phyloP scores from a whole-genome alignment of 345 rosid genomes.

The Toxicodendron radicans region DNA sequence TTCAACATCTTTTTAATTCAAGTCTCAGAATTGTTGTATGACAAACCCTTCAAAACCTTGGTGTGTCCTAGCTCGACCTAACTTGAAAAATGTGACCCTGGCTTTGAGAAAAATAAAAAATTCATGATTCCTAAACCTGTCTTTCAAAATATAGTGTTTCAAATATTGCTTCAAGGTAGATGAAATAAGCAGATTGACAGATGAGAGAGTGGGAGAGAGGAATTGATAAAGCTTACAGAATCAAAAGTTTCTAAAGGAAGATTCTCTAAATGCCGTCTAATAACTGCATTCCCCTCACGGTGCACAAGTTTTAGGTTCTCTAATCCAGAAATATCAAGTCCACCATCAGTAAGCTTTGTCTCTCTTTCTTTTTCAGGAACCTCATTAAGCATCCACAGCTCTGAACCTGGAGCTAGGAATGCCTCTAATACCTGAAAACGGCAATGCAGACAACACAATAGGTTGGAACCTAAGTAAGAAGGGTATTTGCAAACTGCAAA shows the following conservation, averaged over 20 bases:
- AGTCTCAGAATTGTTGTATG: not conserved
- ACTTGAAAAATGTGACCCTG: not conserved
- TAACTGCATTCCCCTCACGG: conserved; percentile 82
- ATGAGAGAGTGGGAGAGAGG: not conserved
- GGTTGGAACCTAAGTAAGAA: conserved; percentile 4
- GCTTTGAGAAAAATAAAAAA: not conserved
- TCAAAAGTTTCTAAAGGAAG: conserved; percentile 93
- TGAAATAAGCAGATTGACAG: not conserved
- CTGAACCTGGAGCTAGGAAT: conserved; percentile 84
- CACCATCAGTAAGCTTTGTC: conserved; percentile 72
- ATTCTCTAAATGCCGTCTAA: conserved; percentile 75
- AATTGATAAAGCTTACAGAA: conserved; percentile 64
- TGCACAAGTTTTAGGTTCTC: conserved; percentile 77
- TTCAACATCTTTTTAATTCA: not conserved
- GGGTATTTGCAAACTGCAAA: not conserved
- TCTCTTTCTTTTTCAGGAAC: conserved; percentile 86
- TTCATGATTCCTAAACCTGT: no score
- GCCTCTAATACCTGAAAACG: conserved; percentile 79
- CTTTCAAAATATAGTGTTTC: no score
- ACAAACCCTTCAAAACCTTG: not conserved
- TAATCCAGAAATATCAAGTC: conserved; percentile 57
- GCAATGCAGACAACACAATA: conserved; percentile 9
- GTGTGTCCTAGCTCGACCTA: not conserved
- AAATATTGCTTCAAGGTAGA: not conserved
- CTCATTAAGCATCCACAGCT: conserved; percentile 94